Percentiles rank a stretch among this genome's conserved stretches.
phyloP scores from a whole-genome alignment of 176 grass and related monocot genomes.

The Oryza officinalis region DNA sequence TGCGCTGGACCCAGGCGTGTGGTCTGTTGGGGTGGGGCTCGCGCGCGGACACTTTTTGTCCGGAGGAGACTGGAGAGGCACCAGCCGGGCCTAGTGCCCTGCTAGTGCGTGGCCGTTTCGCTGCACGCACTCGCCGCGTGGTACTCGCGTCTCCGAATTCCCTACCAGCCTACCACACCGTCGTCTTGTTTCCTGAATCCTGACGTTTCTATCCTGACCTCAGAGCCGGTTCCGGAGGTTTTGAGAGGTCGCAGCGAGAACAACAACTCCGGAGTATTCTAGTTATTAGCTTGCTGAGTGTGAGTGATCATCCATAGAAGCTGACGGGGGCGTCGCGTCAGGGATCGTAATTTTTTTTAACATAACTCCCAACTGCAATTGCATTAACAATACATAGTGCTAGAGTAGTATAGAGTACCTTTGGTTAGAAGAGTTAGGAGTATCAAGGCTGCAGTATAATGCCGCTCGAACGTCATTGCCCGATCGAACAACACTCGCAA shows the following conservation, averaged over 20 bases:
- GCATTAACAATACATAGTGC: background rate
- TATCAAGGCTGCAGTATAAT: background rate
- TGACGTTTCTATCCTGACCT: conserved; percentile 21
- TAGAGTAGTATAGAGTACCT: background rate
- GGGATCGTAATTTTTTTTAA: background rate
- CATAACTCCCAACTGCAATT: background rate
- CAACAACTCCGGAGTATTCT: background rate
- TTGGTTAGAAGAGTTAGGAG: background rate
- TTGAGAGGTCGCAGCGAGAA: background rate
- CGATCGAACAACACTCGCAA: background rate
- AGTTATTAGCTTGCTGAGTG: background rate
- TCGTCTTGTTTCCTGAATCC: background rate
- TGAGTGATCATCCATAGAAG: background rate
- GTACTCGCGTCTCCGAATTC: conserved; percentile 15
- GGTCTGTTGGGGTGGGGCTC: background rate
- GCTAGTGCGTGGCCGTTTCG: background rate
- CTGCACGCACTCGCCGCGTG: conserved; percentile 14
- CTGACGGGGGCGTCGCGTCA: conserved; percentile 16
- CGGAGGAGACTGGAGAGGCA: background rate
- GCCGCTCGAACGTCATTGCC: background rate
- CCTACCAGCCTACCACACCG: background rate
- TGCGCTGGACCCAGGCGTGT: background rate
- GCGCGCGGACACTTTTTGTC: background rate
- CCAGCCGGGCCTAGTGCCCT: background rate
- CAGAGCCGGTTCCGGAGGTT: background rate